Percentiles rank a stretch among this genome's conserved stretches.
These are phyloP conservation scores for Euphorbia corollata DNA, from an alignment of 441 rosid genomes.

Conservation along the genomic window DNA sequence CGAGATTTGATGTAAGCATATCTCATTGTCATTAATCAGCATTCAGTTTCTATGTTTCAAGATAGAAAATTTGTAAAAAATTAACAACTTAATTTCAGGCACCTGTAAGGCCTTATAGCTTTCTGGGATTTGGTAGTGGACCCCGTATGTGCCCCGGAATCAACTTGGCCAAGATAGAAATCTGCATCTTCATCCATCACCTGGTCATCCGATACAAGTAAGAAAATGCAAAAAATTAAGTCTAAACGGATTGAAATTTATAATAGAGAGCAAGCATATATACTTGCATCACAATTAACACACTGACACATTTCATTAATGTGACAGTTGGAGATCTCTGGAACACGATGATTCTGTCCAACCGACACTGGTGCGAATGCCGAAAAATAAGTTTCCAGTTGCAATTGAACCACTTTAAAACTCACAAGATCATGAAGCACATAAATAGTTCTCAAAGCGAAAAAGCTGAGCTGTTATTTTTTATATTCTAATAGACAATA, in stretches of 20 bases:
- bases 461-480: too few relatives aligned
- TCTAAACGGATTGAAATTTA: background rate
- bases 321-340: slow-evolving; percentile 44
- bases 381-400: slow-evolving; percentile 44
- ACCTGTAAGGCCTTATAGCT: slow-evolving; percentile 41
- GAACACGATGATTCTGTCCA: slow-evolving; percentile 51
- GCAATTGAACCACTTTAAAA: slow-evolving; percentile 33
- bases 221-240: slow-evolving; percentile 9
- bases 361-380: slow-evolving; percentile 63
- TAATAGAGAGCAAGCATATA: background rate
- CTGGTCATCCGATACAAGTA: slow-evolving; percentile 54
- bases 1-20: slow-evolving; percentile 45
- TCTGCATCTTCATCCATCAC: slow-evolving; percentile 54
- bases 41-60: slow-evolving; percentile 2
- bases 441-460: background rate
- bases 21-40: background rate
- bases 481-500: background rate
- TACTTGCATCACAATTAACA: background rate
- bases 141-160: slow-evolving; percentile 63
- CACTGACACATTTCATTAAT: background rate
- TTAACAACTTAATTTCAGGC: slow-evolving; percentile 27
- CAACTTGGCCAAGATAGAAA: slow-evolving; percentile 58
- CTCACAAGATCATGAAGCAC: background rate
- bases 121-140: slow-evolving; percentile 62
- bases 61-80: background rate